Evolutionary conservation across 305 asterid species (phyloP), one percentile per base, ranked within the genome.

Genomic region (Fraxinus sp.): DNA sequence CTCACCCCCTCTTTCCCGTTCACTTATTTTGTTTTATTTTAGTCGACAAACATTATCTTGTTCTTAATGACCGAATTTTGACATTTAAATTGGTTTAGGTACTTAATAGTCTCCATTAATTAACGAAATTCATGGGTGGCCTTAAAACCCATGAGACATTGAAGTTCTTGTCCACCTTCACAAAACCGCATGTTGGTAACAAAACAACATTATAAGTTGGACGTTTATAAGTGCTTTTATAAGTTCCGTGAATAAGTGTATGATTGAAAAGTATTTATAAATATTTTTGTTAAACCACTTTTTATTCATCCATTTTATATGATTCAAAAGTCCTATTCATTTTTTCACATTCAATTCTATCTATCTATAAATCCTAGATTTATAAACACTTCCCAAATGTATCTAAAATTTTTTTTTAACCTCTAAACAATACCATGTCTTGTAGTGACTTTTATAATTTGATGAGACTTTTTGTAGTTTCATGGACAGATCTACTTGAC

Each of bases 401-500:
- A 1, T n/a, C 7, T 13, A 28, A 28, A 18, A 68, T 26, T 11
- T 6, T 68, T 68, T 26, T 26, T 68, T 68, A 28, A 68, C 64
- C 81, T 41, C 81, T 75, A 74, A 84, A 79, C 84, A 81, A 78
- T 79, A 86, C 79, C 85, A 89, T 78, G 88, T 81, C 88, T 64
- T 66, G 83, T 77, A 83, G 87, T 86, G 86, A 86, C 86, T 87
- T 83, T 83, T 82, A 85, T 83, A 81, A 35, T 77, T 77, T 52
- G 41, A 32, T 5, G 88, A 70, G 82, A 44, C 79, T 71, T 84
- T 41, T 52, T 32, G 80, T 77, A 84, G 86, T 85, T 86, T 89
- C 88, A 82, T 86, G 85, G 62, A 84, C 88, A 87, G 91, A 90
- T 90, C 91, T 88, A 88, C 77, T 81, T 85, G 86, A 81, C 83